Percentiles rank a stretch among this genome's conserved stretches.
Conservation (phyloP, 805 yeast species). For the Komagataella populi region DNA sequence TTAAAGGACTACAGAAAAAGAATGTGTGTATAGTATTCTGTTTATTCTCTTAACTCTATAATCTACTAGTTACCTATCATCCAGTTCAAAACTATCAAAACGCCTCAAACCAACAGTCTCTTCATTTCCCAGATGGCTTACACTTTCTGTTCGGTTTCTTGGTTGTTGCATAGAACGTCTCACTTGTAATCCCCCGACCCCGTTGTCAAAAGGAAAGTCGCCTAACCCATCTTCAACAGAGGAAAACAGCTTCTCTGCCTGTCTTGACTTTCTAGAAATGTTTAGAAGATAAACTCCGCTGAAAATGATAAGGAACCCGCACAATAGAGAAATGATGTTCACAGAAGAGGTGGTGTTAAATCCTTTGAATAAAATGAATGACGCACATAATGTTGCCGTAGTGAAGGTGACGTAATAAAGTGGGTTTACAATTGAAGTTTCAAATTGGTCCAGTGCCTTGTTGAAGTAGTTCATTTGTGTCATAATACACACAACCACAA, state of each 20-base stretch:
- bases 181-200: constrained; percentile 65
- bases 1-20: constrained; percentile 19
- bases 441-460: constrained; percentile 87
- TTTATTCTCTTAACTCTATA: not conserved
- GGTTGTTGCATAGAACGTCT: constrained; percentile 63
- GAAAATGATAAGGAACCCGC: constrained; percentile 80
- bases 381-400: constrained; percentile 74
- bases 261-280: constrained; percentile 54
- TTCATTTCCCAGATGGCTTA: constrained; percentile 16
- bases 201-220: constrained; percentile 74
- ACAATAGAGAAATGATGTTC: constrained; percentile 66
- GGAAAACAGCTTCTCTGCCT: constrained; percentile 30
- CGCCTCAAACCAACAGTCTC: constrained; percentile 43
- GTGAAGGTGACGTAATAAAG: constrained; percentile 85
- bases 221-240: constrained; percentile 30
- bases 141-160: constrained; percentile 22
- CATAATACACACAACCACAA: constrained; percentile 68
- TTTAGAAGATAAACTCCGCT: constrained; percentile 78
- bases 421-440: constrained; percentile 86
- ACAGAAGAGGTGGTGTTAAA: constrained; percentile 75
- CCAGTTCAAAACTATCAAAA: constrained; percentile 45
- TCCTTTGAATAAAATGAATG: constrained; percentile 75
- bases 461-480: constrained; percentile 92
- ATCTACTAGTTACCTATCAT: constrained; percentile 23
- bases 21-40: not conserved